A percentile compares a stretch with the other conserved stretches of the same genome.
Evolutionary conservation across 768 basidiomycete genomes (phyloP).

Genomic region (Holtermannia corniformis): DNA sequence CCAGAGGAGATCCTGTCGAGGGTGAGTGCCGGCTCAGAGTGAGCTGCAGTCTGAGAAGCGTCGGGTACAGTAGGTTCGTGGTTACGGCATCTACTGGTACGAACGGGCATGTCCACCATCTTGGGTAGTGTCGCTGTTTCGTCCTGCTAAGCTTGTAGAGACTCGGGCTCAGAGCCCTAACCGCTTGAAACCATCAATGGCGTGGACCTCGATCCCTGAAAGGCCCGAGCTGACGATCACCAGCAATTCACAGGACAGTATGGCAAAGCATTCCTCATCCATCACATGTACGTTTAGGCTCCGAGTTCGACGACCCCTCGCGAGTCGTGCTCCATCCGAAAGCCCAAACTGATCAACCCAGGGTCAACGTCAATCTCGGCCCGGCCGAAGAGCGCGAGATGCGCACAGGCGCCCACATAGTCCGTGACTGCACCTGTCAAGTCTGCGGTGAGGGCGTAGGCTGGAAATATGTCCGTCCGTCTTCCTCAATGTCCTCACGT

Average conservation of each 20-base stretch:
- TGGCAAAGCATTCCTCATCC: slow-evolving; percentile 88
- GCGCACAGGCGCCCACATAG: slow-evolving; percentile 94
- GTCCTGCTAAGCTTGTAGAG: too few species aligned
- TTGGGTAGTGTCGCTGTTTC: too few species aligned
- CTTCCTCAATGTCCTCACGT: background rate
- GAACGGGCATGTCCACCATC: too few species aligned
- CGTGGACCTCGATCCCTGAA: background rate
- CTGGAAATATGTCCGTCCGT: slow-evolving; percentile 85
- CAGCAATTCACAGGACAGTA: slow-evolving; percentile 98
- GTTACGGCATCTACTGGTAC: too few species aligned
- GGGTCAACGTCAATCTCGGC: slow-evolving; percentile 85
- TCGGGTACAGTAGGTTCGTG: too few species aligned
- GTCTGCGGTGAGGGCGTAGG: slow-evolving; percentile 80
- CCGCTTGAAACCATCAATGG: too few species aligned
- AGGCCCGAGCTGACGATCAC: slow-evolving; percentile 1
- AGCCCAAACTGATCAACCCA: slow-evolving; percentile 35
- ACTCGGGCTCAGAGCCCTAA: too few species aligned
- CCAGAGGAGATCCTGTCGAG: slow-evolving; percentile 31
- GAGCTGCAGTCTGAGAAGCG: too few species aligned
- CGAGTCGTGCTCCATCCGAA: background rate
- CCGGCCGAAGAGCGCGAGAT: slow-evolving; percentile 84
- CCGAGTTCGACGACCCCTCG: background rate
- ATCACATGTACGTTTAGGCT: slow-evolving; percentile 63
- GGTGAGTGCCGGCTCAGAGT: slow-evolving; percentile 7
- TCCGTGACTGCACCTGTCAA: slow-evolving; percentile 87